Conservation (phyloP, 768 basidiomycete species). For the Hygrophorus pudorinus region DNA sequence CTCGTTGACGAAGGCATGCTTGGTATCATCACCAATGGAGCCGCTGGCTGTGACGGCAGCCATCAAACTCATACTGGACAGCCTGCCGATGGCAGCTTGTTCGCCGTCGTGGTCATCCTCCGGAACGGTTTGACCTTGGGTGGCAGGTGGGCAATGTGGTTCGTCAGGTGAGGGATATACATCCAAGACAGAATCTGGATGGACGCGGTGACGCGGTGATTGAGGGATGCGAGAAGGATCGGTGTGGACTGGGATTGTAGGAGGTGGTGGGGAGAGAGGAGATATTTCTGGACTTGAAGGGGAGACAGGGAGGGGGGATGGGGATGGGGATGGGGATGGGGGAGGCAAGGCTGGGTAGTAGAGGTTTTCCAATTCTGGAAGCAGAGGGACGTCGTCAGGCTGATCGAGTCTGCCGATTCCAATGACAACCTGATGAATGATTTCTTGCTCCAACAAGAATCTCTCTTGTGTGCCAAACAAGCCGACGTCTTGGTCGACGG, state of each 20-base stretch:
- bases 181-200: neutral
- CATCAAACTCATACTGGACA: conserved; percentile 90
- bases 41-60: conserved; percentile 77
- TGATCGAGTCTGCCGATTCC: conserved; percentile 74
- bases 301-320: no score
- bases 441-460: conserved; percentile 65
- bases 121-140: neutral
- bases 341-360: neutral
- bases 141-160: neutral
- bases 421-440: conserved; percentile 79
- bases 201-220: neutral
- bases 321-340: neutral
- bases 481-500: conserved; percentile 37
- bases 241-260: no score
- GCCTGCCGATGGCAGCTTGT: conserved; percentile 75
- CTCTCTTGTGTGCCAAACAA: conserved; percentile 49
- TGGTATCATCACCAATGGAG: conserved; percentile 42
- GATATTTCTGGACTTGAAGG: no score
- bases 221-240: neutral
- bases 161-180: neutral
- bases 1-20: conserved; percentile 62
- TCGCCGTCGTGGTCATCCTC: conserved; percentile 31
- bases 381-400: conserved; percentile 15
- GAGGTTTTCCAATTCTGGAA: neutral
- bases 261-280: no score